These are phyloP conservation scores for Penicillium ucsense DNA, from an alignment of 495 filamentous ascomycete genomes.

Conservation along the genomic window DNA sequence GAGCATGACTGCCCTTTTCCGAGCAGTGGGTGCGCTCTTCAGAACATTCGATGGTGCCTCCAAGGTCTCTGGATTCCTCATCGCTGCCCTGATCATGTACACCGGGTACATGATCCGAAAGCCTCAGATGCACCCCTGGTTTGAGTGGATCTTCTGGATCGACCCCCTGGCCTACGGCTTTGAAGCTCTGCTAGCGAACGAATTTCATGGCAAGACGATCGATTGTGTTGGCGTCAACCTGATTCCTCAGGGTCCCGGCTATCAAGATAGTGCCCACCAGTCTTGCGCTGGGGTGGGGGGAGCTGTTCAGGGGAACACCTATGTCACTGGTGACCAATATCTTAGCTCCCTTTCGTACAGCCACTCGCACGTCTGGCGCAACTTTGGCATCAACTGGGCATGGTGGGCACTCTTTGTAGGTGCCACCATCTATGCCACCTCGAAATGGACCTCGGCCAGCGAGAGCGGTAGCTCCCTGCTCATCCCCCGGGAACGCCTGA, in stretches of 20 bases:
- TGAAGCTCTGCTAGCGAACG: constrained; percentile 56
- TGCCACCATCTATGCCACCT: constrained; percentile 28
- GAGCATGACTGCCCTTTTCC: constrained; percentile 43
- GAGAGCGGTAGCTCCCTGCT: constrained; percentile 25
- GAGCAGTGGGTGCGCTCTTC: constrained; percentile 40
- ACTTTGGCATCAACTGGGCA: constrained; percentile 38
- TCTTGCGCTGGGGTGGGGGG: constrained; percentile 48
- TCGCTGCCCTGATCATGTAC: constrained; percentile 46
- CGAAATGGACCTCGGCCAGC: constrained; percentile 22
- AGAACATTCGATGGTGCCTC: constrained; percentile 43
- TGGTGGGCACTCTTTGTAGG: constrained; percentile 34
- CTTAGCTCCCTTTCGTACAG: constrained; percentile 41
- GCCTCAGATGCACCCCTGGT: constrained; percentile 63
- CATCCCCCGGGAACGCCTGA: constrained; percentile 32
- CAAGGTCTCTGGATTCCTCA: constrained; percentile 42
- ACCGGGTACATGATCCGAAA: constrained; percentile 52
- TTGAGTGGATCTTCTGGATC: constrained; percentile 63
- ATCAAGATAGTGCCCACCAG: constrained; percentile 19
- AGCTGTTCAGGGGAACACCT: constrained; percentile 31
- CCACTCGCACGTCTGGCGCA: constrained; percentile 35
- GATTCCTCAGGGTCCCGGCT: constrained; percentile 26
- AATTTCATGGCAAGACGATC: constrained; percentile 47
- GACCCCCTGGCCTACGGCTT: constrained; percentile 68
- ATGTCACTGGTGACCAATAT: constrained; percentile 38
- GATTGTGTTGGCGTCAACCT: constrained; percentile 41